Base-by-base conservation (phyloP, 768 basidiomycete species). In the Kwoniella dendrophila region DNA sequence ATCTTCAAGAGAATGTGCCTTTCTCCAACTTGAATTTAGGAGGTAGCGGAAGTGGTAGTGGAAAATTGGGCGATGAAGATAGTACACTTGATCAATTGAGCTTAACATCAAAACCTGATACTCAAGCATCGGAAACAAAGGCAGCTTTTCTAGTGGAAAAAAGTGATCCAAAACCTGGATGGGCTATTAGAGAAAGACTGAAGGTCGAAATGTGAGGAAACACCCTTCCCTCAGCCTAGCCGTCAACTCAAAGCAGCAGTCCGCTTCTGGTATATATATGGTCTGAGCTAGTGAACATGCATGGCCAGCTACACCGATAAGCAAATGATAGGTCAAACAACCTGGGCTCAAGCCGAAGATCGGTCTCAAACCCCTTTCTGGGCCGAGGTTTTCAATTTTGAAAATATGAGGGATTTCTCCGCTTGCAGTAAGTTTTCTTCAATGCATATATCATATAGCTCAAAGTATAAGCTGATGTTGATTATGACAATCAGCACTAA, bases 361-460 rank as follows among this genome's bases (percentile, higher is more conserved):
- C 44, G 33, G 2, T 33, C 43, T 0, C 24, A 24, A 11, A 36
- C 44, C 3, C 64, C 64, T 2, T 69, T 69, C 44, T 66, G 68
- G 68, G 64, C 60, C 1, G 64, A 69, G 29, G 27, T 48, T 1
- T 60, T 69, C 32, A 48, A 20, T 20, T 56, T 69, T 22, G 68
- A 69, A 10, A 53, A 56, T 8, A 7, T 69, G 12, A 51, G 34
- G 38, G 64, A 63, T 0, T 33, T 58, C 30, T 34, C 60, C 7
- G n/a, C 32, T 7, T 69, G 64, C 48, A 33, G 68, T 66, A 30
- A 43, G 67, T 55, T 41, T 14, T 24, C 24, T 10, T 36, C 38
- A 22, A 14, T 40, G 2, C 3, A 6, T 40, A 47, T 22, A 30
- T 27, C 29, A 10, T 20, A 8, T 56, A n/a, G n/a, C n/a, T n/a